Evolutionary conservation across 768 basidiomycete genomes (phyloP), one percentile per base, ranked within the genome.

Genomic region (Tylopilus felleus): DNA sequence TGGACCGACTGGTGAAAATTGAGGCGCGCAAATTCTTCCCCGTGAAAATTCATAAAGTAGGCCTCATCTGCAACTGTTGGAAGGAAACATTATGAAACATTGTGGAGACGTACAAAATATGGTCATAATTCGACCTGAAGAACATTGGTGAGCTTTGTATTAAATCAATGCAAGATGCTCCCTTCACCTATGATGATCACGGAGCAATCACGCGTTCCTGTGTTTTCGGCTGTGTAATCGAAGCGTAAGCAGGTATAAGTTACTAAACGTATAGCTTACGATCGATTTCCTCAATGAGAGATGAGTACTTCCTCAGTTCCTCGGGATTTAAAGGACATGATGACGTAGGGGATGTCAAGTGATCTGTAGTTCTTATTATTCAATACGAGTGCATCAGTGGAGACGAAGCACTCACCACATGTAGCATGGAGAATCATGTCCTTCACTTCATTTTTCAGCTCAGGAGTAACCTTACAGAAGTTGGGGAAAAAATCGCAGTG

Each of bases 21-120:
- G 2, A 81, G 66, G 14, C 80, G 75, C 8, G 74, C 76, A 40
- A 71, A 72, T 3, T 71, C 64, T 56, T 79, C 73, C 5, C 78
- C 80, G 14, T 77, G 56, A 41, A 72, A 77, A 46, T 80, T 74
- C 10, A 74, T 39, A 47, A 77, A 77, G 23, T 66, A 62, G 17
- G 69, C 67, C 14, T 52, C 40, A 36, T 62, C 77, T 78, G 52
- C 16, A 33, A 39, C 7, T 45, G 40, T 58, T 47, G 66, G 21
- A 31, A 19, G n/a, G 22, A 19, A 27, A 9, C 4, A 0, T 21
- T 3, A 2, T 33, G 4, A n/a, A n/a, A 49, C 2, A 31, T 3
- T 43, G 17, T 14, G 16, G 12, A 29, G 12, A 53, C 69, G 8
- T 49, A 70, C 69, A 65, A 45, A 72, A 66, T 28, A 28, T 57